Evolutionary conservation across 164 flowering plant species (phyloP), one percentile per base, ranked within the genome.

Genomic region (Stephania cephalantha): DNA sequence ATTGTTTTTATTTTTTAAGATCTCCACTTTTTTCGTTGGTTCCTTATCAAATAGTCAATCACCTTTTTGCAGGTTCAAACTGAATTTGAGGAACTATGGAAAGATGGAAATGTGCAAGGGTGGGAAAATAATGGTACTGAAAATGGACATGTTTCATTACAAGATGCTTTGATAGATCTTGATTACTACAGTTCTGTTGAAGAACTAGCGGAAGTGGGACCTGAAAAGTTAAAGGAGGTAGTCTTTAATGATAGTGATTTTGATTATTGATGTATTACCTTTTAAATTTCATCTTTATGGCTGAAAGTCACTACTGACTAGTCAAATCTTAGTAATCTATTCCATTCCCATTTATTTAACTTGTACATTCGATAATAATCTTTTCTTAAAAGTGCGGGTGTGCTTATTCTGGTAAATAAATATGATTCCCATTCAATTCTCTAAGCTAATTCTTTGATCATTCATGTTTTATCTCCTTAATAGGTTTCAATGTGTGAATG

Each of bases 191-290:
- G 87, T 84, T 84, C 88, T 6, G 87, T 87, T 69, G 98, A 93
- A 78, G 97, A 95, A 78, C 85, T 95, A 75, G 81, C 88, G 79
- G 91, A 85, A 84, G 87, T 92, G 58, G 95, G 97, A 30, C 88
- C 92, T 61, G 98, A 91, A 80, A 91, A 82, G 80, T 83, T 96
- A 42, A 96, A 96, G 79, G 98, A 93, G 95, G 99, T 94, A 75
- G n/a, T 18, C 10, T 61, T 69, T 78, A 55, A 4, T 46, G 55
- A 9, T 50, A 50, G 10, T 50, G 13, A 46, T 52, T 10, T 1
- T 25, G 12, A 71, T 10, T 71, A 11, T 9, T 71, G 22, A n/a
- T 9, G 4, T 35, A 71, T 13, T 15, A 9, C 18, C 25, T 10
- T 11, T n/a, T 3, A 8, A 22, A 9, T 5, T 22, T 71, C 18